Conservation (phyloP, 2,329 filamentous ascomycete species). For the Grosmannia huntii region DNA sequence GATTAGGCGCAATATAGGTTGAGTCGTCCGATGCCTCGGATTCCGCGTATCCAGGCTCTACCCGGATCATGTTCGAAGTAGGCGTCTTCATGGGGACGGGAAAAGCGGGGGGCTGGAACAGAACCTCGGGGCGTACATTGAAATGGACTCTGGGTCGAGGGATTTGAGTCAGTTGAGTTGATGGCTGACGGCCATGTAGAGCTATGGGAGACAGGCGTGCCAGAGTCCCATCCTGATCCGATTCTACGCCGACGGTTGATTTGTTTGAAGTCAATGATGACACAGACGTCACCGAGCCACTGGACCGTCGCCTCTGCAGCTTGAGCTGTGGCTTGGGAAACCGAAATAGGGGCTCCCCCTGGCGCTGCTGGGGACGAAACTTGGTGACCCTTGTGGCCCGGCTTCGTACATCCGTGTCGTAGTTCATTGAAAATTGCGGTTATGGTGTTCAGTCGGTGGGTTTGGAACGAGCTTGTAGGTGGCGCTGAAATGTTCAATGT, state of each 20-base stretch:
- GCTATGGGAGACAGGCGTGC: not conserved
- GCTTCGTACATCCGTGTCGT: not conserved
- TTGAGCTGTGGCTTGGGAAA: not conserved
- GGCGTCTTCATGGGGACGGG: not conserved
- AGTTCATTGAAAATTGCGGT: not conserved
- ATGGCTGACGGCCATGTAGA: not conserved
- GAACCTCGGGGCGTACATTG: not conserved
- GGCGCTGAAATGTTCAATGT: not conserved
- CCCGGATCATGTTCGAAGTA: not conserved
- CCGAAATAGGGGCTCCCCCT: not conserved
- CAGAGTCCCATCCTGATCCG: not conserved
- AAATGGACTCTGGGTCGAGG: not conserved
- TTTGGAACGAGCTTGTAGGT: not conserved
- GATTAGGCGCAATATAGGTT: not conserved
- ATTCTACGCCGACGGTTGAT: conserved; percentile 2
- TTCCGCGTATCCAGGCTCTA: not conserved
- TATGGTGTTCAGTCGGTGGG: not conserved
- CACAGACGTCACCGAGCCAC: conserved; percentile 2
- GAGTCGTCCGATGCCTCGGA: not conserved
- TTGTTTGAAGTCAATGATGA: conserved; percentile 4
- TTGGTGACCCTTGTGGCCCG: not conserved
- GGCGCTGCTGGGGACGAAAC: not conserved
- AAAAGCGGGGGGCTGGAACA: not conserved
- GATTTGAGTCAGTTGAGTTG: not conserved
- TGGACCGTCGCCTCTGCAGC: not conserved